A percentile compares a stretch with the other conserved stretches of the same genome.
Conservation (phyloP, 2,329 filamentous ascomycete genomes). For the Ophiostoma perfectum region DNA sequence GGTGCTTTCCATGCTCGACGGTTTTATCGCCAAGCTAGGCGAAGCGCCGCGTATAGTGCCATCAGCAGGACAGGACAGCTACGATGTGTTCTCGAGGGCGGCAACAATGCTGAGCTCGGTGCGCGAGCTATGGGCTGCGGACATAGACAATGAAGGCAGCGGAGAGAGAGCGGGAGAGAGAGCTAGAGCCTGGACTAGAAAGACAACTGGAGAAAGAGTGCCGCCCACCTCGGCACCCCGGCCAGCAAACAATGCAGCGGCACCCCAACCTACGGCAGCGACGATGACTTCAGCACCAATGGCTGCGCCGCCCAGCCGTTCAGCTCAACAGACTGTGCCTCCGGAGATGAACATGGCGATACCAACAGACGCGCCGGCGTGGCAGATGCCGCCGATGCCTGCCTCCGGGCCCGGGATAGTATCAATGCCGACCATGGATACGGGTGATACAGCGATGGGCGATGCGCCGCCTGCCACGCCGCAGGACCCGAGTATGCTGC, state of each 20-base stretch:
- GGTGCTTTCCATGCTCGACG: constrained; percentile 32
- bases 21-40: constrained; percentile 27
- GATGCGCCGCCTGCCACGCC: not conserved
- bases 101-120: constrained; percentile 18
- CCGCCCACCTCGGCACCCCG: not conserved
- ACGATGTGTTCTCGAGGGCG: constrained; percentile 21
- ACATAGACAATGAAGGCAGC: not conserved
- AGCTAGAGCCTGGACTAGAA: too few relatives aligned
- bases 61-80: not conserved
- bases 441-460: constrained; percentile 14
- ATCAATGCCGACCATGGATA: constrained; percentile 4
- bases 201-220: not conserved
- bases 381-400: constrained; percentile 4
- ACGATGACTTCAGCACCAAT: not conserved
- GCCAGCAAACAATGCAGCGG: not conserved
- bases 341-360: not conserved
- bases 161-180: not conserved
- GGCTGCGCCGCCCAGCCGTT: not conserved
- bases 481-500: not conserved
- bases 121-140: constrained; percentile 23
- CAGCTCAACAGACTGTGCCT: not conserved
- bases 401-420: not conserved
- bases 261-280: not conserved
- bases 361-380: not conserved
- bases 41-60: constrained; percentile 4